Percentiles rank a stretch among this genome's conserved stretches.
Conservation (phyloP, 208 protist genomes). For the Crithidia bombi region DNA sequence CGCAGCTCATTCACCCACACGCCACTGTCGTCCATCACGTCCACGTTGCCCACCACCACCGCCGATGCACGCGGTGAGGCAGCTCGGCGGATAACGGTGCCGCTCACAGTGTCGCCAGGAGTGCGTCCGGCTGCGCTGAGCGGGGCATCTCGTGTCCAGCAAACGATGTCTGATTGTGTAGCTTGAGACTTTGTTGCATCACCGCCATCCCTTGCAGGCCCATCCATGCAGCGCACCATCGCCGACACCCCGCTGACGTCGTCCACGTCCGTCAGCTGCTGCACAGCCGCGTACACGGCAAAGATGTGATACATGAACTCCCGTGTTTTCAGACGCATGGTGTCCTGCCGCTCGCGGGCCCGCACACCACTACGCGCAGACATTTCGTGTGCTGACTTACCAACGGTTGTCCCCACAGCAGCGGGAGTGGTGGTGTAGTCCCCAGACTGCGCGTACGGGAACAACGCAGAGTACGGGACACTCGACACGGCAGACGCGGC, state of each 20-base stretch:
- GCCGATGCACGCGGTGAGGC: neutral
- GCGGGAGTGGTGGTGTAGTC: conserved; percentile 7
- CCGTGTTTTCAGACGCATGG: conserved; percentile 18
- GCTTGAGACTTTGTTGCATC: neutral
- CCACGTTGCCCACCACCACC: neutral
- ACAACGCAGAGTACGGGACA: conserved; percentile 54
- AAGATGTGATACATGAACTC: conserved; percentile 21
- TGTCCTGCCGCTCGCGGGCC: conserved; percentile 27
- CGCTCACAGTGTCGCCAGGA: neutral
- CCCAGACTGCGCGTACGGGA: conserved; percentile 36
- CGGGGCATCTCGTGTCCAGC: no score
- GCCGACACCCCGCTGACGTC: conserved; percentile 27
- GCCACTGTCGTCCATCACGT: neutral
- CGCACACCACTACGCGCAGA: conserved; percentile 14
- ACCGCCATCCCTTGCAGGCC: neutral
- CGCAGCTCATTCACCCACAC: conserved; percentile 22
- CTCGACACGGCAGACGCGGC: neutral
- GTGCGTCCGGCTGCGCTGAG: neutral
- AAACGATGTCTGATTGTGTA: no score
- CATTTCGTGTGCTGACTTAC: neutral
- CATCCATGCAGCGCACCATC: conserved; percentile 11
- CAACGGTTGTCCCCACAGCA: neutral
- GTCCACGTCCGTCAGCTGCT: conserved; percentile 27
- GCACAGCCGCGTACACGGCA: conserved; percentile 21
- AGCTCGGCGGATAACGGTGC: conserved; percentile 2